Evolutionary conservation across 495 filamentous ascomycete species (phyloP).

Genomic region (Trichoderma erinaceum): DNA sequence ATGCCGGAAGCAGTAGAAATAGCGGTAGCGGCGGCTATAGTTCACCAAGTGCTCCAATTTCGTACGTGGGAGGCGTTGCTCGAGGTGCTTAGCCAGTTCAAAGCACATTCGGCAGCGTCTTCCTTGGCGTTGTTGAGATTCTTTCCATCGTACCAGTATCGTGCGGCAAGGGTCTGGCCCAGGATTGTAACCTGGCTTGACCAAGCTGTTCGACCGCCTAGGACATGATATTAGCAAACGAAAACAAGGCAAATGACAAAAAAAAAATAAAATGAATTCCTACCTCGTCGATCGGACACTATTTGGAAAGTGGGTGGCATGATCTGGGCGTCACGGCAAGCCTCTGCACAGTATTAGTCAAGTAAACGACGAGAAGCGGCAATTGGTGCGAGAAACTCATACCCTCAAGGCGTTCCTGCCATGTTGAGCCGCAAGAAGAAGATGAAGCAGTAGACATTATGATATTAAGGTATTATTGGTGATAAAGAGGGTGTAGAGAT

Average conservation of each 20-base stretch:
- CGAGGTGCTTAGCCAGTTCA: slow-evolving; percentile 39
- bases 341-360: slow-evolving; percentile 39
- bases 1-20: not conserved
- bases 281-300: slow-evolving; percentile 75
- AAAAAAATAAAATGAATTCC: slow-evolving; percentile 19
- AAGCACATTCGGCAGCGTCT: slow-evolving; percentile 75
- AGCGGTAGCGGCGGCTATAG: not conserved
- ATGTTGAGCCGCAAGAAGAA: slow-evolving; percentile 12
- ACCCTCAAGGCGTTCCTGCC: slow-evolving; percentile 36
- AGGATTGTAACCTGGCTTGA: slow-evolving; percentile 62
- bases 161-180: slow-evolving; percentile 53
- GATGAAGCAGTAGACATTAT: not conserved
- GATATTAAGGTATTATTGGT: not conserved
- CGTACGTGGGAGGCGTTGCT: not conserved
- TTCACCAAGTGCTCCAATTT: not conserved
- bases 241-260: not conserved
- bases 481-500: not conserved
- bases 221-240: slow-evolving; percentile 6
- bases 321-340: slow-evolving; percentile 52
- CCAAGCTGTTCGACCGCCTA: slow-evolving; percentile 90
- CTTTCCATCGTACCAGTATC: slow-evolving; percentile 89
- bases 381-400: not conserved
- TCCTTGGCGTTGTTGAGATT: slow-evolving; percentile 83
- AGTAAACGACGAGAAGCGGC: not conserved
- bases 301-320: slow-evolving; percentile 59